Percentiles rank a stretch among this genome's conserved stretches.
These are phyloP conservation scores for Arachnopeziza araneosa DNA, from an alignment of 2,329 filamentous ascomycete genomes.

Conservation along the genomic window DNA sequence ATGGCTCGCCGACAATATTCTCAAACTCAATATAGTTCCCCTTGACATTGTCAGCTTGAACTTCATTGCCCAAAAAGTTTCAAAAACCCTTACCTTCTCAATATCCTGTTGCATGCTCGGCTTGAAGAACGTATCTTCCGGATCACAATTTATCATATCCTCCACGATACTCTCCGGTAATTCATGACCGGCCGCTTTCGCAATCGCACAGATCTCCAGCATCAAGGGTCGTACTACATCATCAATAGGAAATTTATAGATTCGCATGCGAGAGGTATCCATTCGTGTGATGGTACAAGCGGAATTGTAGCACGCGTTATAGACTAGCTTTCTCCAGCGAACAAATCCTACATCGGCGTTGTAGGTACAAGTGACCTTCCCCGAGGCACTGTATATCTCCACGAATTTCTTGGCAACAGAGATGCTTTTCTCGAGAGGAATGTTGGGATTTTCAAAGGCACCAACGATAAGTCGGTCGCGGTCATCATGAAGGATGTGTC, in stretches of 20 bases:
- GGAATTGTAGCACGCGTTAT: slow-evolving; percentile 25
- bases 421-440: slow-evolving; percentile 7
- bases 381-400: slow-evolving; percentile 19
- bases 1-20: slow-evolving; percentile 49
- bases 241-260: slow-evolving; percentile 28
- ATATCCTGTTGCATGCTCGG: slow-evolving; percentile 46
- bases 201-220: slow-evolving; percentile 25
- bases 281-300: slow-evolving; percentile 21
- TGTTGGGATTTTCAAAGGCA: slow-evolving; percentile 17
- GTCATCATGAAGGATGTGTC: slow-evolving; percentile 21
- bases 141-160: slow-evolving; percentile 42
- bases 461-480: slow-evolving; percentile 19
- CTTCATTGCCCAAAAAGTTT: neutral
- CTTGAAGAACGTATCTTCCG: slow-evolving; percentile 37
- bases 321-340: slow-evolving; percentile 25
- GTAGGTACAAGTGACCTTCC: slow-evolving; percentile 17
- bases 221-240: slow-evolving; percentile 27
- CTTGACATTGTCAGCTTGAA: slow-evolving; percentile 20
- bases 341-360: slow-evolving; percentile 19
- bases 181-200: slow-evolving; percentile 20
- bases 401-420: slow-evolving; percentile 18
- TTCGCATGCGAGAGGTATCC: slow-evolving; percentile 21
- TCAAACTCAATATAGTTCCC: slow-evolving; percentile 52
- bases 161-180: slow-evolving; percentile 20
- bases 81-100: slow-evolving; percentile 38